These are phyloP conservation scores for Pelagophyceae sp. DNA, from an alignment of 352 stramenopile species.

Conservation along the genomic window DNA sequence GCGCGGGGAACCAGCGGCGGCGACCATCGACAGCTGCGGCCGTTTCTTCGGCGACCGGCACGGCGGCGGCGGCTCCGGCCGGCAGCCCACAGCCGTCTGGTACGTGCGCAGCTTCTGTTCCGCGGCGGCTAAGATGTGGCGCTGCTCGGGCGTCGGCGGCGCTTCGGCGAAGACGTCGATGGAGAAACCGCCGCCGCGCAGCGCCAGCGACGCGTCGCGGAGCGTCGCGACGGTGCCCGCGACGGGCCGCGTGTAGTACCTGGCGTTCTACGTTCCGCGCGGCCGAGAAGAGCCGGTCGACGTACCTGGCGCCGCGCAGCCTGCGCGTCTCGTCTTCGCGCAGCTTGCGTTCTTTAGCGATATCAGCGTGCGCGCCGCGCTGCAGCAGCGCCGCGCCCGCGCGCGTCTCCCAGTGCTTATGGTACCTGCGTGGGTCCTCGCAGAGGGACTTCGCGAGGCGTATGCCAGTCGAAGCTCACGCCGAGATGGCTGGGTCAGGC, in stretches of 20 bases:
- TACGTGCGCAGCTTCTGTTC: background rate
- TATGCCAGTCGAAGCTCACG: too few species aligned
- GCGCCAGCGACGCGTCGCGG: background rate
- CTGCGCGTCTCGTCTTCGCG: background rate
- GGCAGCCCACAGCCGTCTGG: background rate
- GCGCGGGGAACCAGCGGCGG: too few species aligned
- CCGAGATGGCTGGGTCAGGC: background rate
- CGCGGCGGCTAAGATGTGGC: background rate
- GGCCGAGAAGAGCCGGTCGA: too few species aligned
- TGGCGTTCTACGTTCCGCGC: too few species aligned
- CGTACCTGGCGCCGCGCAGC: background rate
- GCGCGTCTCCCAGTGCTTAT: background rate
- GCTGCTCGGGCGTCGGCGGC: background rate
- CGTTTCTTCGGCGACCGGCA: background rate
- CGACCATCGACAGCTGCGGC: background rate
- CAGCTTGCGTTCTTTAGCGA: background rate
- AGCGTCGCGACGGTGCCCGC: background rate
- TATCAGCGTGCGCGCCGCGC: background rate
- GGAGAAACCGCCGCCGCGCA: background rate
- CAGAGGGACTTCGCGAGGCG: too few species aligned
- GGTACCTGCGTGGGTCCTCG: too few species aligned
- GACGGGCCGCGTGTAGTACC: too few species aligned
- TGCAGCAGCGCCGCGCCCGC: background rate
- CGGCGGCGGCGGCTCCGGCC: background rate
- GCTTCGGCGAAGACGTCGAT: background rate